Base-by-base conservation (phyloP, 371 early-diverging fungal species). In the Circinella umbellata region DNA sequence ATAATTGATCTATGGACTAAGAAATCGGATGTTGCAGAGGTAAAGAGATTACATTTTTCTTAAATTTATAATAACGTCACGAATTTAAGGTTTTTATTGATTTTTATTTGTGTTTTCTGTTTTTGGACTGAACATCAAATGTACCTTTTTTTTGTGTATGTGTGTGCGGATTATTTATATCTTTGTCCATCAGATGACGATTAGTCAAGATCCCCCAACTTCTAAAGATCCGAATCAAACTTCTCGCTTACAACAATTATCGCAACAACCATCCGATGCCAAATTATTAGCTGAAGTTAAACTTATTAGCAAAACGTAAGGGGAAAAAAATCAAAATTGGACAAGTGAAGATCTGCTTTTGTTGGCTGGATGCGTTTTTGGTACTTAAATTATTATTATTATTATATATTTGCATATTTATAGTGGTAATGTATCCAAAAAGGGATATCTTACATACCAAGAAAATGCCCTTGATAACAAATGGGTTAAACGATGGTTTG, bases 401-500 rank as follows among this genome's bases (percentile, higher is more conserved):
- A 38, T 51, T 27, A 36, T n/a, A 46, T 53, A 85, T 61, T 69
- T 88, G 47, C 76, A 83, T 53, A 53, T 66, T 61, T 36, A 55
- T 70, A 90, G 90, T 47, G 87, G 84, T 13, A 88, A 76, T 69
- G 74, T 89, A 17, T 79, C 89, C 18, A 89, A 88, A 70, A 84
- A 79, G 63, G 89, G 91, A 18, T 87, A 88, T 61, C 75, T 89
- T 27, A 78, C 87, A 18, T 89, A 86, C 67, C 90, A 89, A 39
- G 87, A 92, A 59, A 78, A 86, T 64, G 79, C 85, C 13, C 75
- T 80, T 11, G 84, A 84, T 20, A 91, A 91, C 64, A 71, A 73
- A 34, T 96, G 96, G 96, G 80, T 86, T 4, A 88, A 89, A 64
- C 85, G 91, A 5, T 95, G 92, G 92, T 89, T 94, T 79, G 94